Evolutionary conservation across 1,139 yeast species (phyloP).

Genomic region (Geotrichum siamense): DNA sequence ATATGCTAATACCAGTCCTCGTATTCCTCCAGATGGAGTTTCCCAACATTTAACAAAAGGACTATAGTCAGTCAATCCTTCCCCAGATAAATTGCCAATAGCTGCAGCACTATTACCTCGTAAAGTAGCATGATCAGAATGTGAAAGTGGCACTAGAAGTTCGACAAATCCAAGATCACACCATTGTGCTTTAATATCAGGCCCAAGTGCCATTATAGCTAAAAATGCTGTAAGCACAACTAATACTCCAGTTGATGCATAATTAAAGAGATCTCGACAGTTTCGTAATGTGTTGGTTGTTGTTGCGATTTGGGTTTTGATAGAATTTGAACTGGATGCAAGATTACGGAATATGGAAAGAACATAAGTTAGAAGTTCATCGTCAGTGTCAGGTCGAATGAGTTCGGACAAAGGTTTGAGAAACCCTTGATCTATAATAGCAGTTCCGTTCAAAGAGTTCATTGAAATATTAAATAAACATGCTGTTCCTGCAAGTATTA

Average conservation of each 20-base stretch:
- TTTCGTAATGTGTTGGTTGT: slow-evolving; percentile 91
- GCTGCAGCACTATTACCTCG: slow-evolving; percentile 99
- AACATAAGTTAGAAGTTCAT: slow-evolving; percentile 96
- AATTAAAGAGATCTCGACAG: slow-evolving; percentile 79
- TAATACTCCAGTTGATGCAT: slow-evolving; percentile 82
- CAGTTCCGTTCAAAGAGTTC: slow-evolving; percentile 91
- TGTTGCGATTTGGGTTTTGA: slow-evolving; percentile 77
- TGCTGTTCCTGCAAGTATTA: slow-evolving; percentile 94
- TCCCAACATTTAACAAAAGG: slow-evolving; percentile 77
- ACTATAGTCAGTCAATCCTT: slow-evolving; percentile 76
- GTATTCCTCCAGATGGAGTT: slow-evolving; percentile 75
- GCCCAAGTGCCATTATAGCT: slow-evolving; percentile 94
- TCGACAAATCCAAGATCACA: slow-evolving; percentile 80
- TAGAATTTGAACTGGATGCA: slow-evolving; percentile 92
- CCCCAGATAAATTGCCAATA: slow-evolving; percentile 85
- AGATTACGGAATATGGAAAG: slow-evolving; percentile 90
- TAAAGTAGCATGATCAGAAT: slow-evolving; percentile 83
- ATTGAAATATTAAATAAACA: slow-evolving; percentile 95
- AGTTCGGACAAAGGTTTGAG: slow-evolving; percentile 80
- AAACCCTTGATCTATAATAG: slow-evolving; percentile 94
- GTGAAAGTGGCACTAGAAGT: slow-evolving; percentile 85
- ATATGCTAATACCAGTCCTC: slow-evolving; percentile 75
- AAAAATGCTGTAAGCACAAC: slow-evolving; percentile 95
- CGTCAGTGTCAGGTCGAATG: slow-evolving; percentile 78
- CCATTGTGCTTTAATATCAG: slow-evolving; percentile 81